Percentiles rank a stretch among this genome's conserved stretches.
phyloP scores from a whole-genome alignment of 352 stramenopile species.

The Phytophthora litchii region DNA sequence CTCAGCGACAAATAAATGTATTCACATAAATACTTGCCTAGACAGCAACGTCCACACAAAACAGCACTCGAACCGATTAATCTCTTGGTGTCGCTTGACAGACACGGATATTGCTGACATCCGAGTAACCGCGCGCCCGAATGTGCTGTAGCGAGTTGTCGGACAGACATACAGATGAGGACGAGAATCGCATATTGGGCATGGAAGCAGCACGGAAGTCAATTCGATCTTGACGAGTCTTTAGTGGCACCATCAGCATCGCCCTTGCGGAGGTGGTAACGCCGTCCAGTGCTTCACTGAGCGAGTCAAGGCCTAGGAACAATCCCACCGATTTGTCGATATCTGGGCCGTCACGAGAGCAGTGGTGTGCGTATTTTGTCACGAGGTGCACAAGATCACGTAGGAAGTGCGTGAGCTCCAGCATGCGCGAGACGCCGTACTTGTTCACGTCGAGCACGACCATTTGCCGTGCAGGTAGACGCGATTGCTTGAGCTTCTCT shows the following conservation, averaged over 20 bases:
- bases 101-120: constrained; percentile 8
- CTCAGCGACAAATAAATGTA: too few relatives aligned
- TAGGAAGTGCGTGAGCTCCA: constrained; percentile 73
- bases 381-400: constrained; percentile 59
- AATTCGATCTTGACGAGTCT: constrained; percentile 75
- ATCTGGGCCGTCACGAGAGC: constrained; percentile 51
- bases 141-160: constrained; percentile 33
- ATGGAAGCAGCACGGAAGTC: constrained; percentile 70
- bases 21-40: constrained; percentile 17
- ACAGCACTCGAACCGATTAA: not conserved
- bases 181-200: constrained; percentile 67
- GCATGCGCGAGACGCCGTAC: constrained; percentile 58
- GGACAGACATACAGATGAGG: constrained; percentile 35
- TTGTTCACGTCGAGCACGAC: constrained; percentile 65
- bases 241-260: constrained; percentile 39
- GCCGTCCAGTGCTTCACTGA: constrained; percentile 50
- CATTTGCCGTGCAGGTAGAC: constrained; percentile 52
- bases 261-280: constrained; percentile 37
- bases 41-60: not conserved
- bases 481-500: constrained; percentile 54
- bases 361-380: constrained; percentile 43
- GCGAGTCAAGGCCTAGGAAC: constrained; percentile 56
- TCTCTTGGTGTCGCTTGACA: constrained; percentile 2
- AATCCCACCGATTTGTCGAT: constrained; percentile 71
- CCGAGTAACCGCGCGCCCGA: constrained; percentile 41